Evolutionary conservation across 1,284 basidiomycete species (phyloP), one percentile per base, ranked within the genome.

Genomic region (Chalciporus sp.): DNA sequence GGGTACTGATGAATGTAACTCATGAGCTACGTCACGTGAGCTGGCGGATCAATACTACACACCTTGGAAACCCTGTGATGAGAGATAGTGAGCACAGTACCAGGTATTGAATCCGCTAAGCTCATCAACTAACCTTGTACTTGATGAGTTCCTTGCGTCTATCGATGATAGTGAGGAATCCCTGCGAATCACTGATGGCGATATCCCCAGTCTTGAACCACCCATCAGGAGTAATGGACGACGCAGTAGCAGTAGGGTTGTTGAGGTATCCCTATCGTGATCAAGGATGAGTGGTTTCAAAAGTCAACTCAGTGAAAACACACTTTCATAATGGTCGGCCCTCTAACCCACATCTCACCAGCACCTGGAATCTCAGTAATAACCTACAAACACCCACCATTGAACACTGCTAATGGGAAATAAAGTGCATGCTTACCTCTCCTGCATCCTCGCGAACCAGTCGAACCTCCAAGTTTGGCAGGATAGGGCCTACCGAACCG

Each of bases 181-280:
- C 91, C 2, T 91, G 83, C 3, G 69, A 59, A 59, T 90, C 87
- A 9, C 80, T 69, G 11, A 79, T 70, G 0, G 80, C 85, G 43
- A 93, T 80, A 68, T 94, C 92, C 1, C 92, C 92, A 0, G 90
- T 94, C 76, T 89, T 91, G 77, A 92, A 88, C 89, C 89, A 95
- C 3, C 82, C 80, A 55, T 90, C 85, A 1, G 74, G 66, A 0
- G 88, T 92, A 59, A 94, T 88, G 4, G 84, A 71, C 9, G 83
- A 77, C 11, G 70, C 69, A 0, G 90, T 94, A 7, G 91, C 90
- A 16, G 72, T 70, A 0, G 74, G 71, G 58, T 93, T 91, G 64
- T 85, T 85, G 44, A 86, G 59, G 60, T 87, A 88, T n/a, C 86
- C 84, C 82, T 84, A 35, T 2, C 4, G 29, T 14, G 17, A 14